These are phyloP conservation scores for Fragaria nilgerrensis DNA, from an alignment of 306 rosid species.

Conservation along the genomic window DNA sequence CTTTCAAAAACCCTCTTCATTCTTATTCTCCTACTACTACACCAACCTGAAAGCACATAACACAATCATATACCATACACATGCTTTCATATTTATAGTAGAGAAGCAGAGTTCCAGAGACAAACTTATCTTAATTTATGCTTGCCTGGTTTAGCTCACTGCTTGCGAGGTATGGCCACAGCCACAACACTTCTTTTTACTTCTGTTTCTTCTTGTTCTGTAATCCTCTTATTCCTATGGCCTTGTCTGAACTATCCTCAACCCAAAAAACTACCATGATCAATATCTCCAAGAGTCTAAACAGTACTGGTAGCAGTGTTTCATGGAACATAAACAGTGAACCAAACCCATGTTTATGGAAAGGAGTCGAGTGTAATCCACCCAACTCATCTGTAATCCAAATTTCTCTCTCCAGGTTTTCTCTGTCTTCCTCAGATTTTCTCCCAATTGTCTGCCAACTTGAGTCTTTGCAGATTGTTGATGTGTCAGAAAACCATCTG, in stretches of 20 bases:
- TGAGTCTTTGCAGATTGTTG: constrained; percentile 52
- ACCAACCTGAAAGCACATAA: constrained; percentile 16
- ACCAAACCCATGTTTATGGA: constrained; percentile 67
- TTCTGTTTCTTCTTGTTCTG: constrained; percentile 18
- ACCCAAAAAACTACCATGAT: constrained; percentile 47
- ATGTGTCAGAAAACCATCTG: constrained; percentile 48
- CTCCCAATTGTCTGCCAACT: constrained; percentile 52
- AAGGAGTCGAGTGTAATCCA: constrained; percentile 47
- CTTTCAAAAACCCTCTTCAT: not conserved
- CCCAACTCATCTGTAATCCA: constrained; percentile 28
- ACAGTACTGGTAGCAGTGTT: not conserved
- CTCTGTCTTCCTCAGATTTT: constrained; percentile 41
- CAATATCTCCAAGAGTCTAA: constrained; percentile 26
- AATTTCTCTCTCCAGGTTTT: constrained; percentile 34
- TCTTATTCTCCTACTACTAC: not conserved
- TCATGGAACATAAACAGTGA: constrained; percentile 28
- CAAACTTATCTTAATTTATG: not conserved
- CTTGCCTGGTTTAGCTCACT: not conserved
- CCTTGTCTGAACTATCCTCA: constrained; percentile 43
- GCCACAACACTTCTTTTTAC: constrained; percentile 9
- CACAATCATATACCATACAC: not conserved
- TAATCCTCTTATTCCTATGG: constrained; percentile 34
- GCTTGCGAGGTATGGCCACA: constrained; percentile 30
- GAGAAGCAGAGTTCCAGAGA: not conserved
- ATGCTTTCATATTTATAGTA: not conserved